Base-by-base conservation (phyloP, 768 basidiomycete genomes). In the Cubamyces lactineus region DNA sequence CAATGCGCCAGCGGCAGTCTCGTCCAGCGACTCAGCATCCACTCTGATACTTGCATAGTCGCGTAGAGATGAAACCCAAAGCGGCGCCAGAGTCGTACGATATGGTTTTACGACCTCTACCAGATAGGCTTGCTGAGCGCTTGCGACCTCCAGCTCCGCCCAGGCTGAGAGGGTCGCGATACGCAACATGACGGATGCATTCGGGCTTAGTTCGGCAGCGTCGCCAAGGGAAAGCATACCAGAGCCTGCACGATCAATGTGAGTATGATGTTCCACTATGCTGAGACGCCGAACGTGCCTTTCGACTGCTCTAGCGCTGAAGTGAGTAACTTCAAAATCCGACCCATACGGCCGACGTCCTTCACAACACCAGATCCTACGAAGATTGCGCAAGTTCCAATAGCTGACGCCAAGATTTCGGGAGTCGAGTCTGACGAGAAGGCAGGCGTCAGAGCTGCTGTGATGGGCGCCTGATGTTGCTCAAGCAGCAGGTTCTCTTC, bases 391-490 rank as follows among this genome's bases (percentile, higher is more conserved):
- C 96, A 98, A 11, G 94, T 90, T 70, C 94, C 86, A 17, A 98
- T 87, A 1, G 95, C 96, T 24, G 92, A 88, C 0, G 96, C 92
- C 42, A 98, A 71, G 34, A 98, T 96, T 72, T 99, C 96, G 0
- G 96, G 96, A 0, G 94, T 94, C 0, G 95, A 93, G 71, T 98
- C 97, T 0, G 93, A 83, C 1, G 94, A 94, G 70, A 99, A 98
- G 0, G 96, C 95, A 0, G 97, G 96, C 0, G 96, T 98, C 17
- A 98, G 81, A 0, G 97, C 97, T 19, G 97, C 94, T 2, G 96
- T 97, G 62, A 99, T 96, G 0, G 97, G 96, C 0, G 97, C 96
- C 76, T 99, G 97, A 73, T 97, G 91, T 73, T 99, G 97, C 71
- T 99, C 96, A 13, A 99, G 84, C 2, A 99, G 79, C 5, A 96